phyloP scores from a whole-genome alignment of 78 protist species.

The Bodo saltans region DNA sequence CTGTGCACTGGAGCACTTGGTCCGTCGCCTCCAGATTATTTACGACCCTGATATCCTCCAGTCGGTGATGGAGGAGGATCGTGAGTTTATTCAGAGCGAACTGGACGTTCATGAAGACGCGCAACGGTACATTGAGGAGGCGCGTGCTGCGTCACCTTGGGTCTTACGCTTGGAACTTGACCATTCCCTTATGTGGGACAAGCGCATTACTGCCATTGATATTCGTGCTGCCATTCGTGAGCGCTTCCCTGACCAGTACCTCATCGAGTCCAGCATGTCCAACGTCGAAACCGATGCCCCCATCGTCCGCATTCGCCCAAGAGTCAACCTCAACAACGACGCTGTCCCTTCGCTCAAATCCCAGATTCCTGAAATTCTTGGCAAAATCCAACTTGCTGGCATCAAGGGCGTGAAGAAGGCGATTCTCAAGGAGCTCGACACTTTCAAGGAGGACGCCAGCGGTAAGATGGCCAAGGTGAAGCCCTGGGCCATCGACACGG shows the following conservation, averaged over 20 bases:
- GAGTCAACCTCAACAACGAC: too few species aligned
- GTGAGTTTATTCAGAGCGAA: background rate
- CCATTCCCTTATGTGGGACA: background rate
- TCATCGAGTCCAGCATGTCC: background rate
- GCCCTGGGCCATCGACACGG: constrained; percentile 52
- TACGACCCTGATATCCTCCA: constrained; percentile 88
- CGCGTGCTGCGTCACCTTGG: constrained; percentile 61
- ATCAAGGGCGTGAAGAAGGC: constrained; percentile 74
- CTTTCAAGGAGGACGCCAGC: background rate
- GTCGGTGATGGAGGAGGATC: constrained; percentile 80
- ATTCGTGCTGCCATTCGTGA: background rate
- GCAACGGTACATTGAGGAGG: constrained; percentile 15
- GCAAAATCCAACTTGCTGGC: constrained; percentile 71
- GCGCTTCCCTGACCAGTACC: constrained; percentile 1
- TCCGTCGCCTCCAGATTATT: constrained; percentile 72
- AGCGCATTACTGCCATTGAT: background rate
- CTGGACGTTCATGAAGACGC: constrained; percentile 54
- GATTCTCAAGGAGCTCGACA: background rate
- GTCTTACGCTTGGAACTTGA: constrained; percentile 75
- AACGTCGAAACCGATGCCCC: background rate
- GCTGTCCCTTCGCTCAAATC: background rate
- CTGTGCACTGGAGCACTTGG: constrained; percentile 68
- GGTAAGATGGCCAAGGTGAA: constrained; percentile 35
- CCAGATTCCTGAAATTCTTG: constrained; percentile 58
- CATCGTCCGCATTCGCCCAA: constrained; percentile 13